phyloP scores from a whole-genome alignment of 495 filamentous ascomycete species.

The Xylona heveae region DNA sequence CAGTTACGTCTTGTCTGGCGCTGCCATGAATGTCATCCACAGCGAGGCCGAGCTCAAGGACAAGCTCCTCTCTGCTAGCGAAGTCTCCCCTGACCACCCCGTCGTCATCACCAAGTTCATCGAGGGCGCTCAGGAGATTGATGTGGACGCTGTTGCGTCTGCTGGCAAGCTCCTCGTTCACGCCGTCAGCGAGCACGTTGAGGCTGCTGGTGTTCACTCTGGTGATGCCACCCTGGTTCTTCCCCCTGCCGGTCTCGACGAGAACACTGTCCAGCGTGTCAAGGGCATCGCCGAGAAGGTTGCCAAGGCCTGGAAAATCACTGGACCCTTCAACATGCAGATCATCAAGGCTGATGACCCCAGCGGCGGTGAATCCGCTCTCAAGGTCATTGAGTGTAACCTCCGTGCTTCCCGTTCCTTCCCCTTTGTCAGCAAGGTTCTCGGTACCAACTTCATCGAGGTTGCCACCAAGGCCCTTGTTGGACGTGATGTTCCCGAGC shows the following conservation, averaged over 20 bases:
- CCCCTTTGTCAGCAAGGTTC: constrained; percentile 92
- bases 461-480: constrained; percentile 86
- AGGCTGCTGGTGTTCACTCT: constrained; percentile 92
- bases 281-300: constrained; percentile 95
- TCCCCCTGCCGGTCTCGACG: constrained; percentile 62
- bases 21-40: constrained; percentile 94
- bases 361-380: constrained; percentile 43
- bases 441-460: constrained; percentile 95
- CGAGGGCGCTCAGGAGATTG: constrained; percentile 90
- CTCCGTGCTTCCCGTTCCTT: constrained; percentile 93
- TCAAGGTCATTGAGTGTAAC: constrained; percentile 98
- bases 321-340: constrained; percentile 98
- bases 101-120: constrained; percentile 99
- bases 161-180: constrained; percentile 76
- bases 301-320: constrained; percentile 90
- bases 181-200: constrained; percentile 88
- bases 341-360: constrained; percentile 79
- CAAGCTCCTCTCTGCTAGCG: constrained; percentile 70
- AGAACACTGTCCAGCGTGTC: constrained; percentile 54
- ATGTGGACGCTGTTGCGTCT: constrained; percentile 86
- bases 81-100: constrained; percentile 87
- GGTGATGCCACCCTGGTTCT: constrained; percentile 90
- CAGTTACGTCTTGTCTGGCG: constrained; percentile 88
- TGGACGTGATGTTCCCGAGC: constrained; percentile 65
- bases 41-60: constrained; percentile 69